Conservation (phyloP, 768 basidiomycete genomes). For the Xerocomus brunneocitrinus region DNA sequence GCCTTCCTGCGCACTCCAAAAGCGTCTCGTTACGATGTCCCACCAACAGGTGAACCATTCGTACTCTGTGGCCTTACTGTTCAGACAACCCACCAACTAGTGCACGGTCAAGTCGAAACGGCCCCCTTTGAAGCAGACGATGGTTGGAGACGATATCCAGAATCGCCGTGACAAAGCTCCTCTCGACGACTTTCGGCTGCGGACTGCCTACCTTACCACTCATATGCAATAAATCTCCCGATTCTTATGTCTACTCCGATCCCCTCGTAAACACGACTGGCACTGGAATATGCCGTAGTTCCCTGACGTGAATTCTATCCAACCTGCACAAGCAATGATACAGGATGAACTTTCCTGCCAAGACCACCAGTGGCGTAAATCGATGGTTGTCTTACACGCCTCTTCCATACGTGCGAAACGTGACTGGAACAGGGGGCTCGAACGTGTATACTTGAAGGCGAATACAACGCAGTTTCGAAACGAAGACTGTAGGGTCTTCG, state of each 20-base stretch:
- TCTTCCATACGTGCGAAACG: slow-evolving; percentile 8
- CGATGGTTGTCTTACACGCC: slow-evolving; percentile 11
- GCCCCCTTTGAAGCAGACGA: no score
- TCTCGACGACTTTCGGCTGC: not conserved
- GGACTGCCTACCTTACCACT: not conserved
- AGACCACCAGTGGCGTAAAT: not conserved
- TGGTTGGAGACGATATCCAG: not conserved
- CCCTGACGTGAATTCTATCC: slow-evolving; percentile 3
- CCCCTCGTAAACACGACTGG: slow-evolving; percentile 2
- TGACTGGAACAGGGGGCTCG: not conserved
- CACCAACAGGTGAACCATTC: not conserved
- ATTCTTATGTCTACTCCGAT: not conserved
- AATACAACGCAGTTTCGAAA: not conserved
- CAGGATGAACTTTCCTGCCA: not conserved
- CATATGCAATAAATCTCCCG: not conserved
- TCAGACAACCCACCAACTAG: no score
- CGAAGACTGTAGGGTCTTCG: not conserved
- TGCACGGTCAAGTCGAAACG: no score
- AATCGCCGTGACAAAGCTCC: not conserved
- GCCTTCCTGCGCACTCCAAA: not conserved
- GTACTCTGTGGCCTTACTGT: not conserved
- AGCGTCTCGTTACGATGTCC: not conserved
- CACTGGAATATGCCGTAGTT: not conserved
- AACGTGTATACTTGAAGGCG: slow-evolving; percentile 5
- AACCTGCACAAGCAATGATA: slow-evolving; percentile 1